Evolutionary conservation across 2,329 filamentous ascomycete species (phyloP), one percentile per base, ranked within the genome.

Genomic region (Dactylellina haptotyla): DNA sequence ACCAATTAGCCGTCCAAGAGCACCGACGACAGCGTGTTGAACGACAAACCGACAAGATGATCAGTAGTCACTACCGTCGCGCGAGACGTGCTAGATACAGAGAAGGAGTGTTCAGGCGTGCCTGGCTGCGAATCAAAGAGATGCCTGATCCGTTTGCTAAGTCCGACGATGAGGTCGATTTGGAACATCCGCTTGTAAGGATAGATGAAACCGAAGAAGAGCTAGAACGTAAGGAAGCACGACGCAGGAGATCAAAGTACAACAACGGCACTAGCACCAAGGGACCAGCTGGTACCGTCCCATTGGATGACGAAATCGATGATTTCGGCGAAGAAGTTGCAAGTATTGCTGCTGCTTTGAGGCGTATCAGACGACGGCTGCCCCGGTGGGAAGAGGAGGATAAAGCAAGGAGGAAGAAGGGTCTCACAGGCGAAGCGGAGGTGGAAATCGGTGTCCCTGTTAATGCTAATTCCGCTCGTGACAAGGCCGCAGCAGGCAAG

Each of bases 1-100:
- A 95, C 80, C 91, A 95, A 80, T 83, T 93, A 39, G 91, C 91
- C 0, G 90, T 95, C 0, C 90, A 93, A 80, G 86, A 89, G 63
- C 93, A 93, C 80, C 85, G 91, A 16, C 90, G 87, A 73, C 87
- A 91, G 78, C 88, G 91, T 4, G 91, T 94, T n/a, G 89, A 93
- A 78, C 89, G 93, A 77, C 91, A 92, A 57, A 85, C 95, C 14
- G 89, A 92, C 76, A 89, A 89, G 28, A 83, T 94, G 32, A 87
- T 75, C 41, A 58, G 46, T 28, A 46, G 26, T 10, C 70, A 69
- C 34, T 67, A 67, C 28, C 70, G 70, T 12, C 69, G 64, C 10
- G 41, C 88, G 10, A 87, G 87, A 50, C 88, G 88, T 77, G 78
- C 82, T 16, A 86, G 91, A 3, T 85, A 86, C 18, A 83, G 84